Base-by-base conservation (phyloP, 2,329 filamentous ascomycete genomes). In the Colletotrichum orchidophilum region DNA sequence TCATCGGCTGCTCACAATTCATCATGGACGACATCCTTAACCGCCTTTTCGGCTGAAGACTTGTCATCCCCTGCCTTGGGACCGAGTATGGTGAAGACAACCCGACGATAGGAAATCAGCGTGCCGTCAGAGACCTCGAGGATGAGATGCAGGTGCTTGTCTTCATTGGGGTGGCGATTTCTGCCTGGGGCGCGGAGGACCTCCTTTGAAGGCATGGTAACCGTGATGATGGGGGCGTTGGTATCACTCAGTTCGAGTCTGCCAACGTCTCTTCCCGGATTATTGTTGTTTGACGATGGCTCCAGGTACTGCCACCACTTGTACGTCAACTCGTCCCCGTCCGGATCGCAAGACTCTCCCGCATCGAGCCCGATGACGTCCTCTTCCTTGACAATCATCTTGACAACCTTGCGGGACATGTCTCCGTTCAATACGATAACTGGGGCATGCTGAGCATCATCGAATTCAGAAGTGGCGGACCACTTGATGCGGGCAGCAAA, bases 371-470 rank as follows among this genome's bases (percentile, higher is more conserved):
- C 58, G 8, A 75, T 50, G 15, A 70, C 60, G 50, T 73, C 60
- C 3, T 70, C 71, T n/a, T 66, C 39, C 21, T 67, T 64, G 12
- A 65, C 65, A 1, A 55, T 46, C 26, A 74, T 55, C 54, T 69
- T 21, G 2, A 75, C 35, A 7, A 64, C 58, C 29, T 77, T 75
- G 24, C 70, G 67, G 1, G 70, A 70, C 5, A 39, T 64, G 52
- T 63, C 62, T 3, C 74, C 73, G n/a, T 72, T 74, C 76, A 82
- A 68, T 0, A 59, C 65, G 1, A 59, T 66, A 13, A 74, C 71
- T 1, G 74, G 74, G 3, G 70, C 63, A 21, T 74, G 73, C n/a
- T 70, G 73, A 4, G 52, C 42, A 6, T 50, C 50, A 18, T 24
- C 24, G 21, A 73, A 73, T 27, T 55, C 49, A 1, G 35, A 9